phyloP scores from a whole-genome alignment of 2,329 filamentous ascomycete species.

The Fusarium nanum region DNA sequence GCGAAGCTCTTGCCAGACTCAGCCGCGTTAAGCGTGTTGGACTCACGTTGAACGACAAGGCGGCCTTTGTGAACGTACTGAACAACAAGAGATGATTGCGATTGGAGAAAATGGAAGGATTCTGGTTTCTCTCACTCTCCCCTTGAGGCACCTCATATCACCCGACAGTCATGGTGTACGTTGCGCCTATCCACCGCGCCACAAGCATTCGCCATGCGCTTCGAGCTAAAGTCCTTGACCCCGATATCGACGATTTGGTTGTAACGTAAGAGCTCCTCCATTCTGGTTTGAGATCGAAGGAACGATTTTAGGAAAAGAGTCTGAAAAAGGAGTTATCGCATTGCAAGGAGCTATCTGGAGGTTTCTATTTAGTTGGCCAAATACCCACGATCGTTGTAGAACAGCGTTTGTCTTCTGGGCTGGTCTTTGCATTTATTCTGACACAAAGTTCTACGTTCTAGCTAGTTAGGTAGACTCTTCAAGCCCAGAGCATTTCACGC shows the following conservation, averaged over 20 bases:
- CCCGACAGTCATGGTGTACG: conserved; percentile 79
- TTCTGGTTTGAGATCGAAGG: not conserved
- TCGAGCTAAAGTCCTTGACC: conserved; percentile 78
- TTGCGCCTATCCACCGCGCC: conserved; percentile 91
- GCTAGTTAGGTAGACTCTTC: conserved; percentile 22
- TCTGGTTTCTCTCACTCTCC: not conserved
- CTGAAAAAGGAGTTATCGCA: conserved; percentile 30
- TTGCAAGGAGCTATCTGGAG: conserved; percentile 43
- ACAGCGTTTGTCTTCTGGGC: not conserved
- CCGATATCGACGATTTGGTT: conserved; percentile 83
- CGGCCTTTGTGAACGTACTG: conserved; percentile 80
- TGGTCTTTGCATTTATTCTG: conserved; percentile 7
- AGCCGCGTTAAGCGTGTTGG: conserved; percentile 91
- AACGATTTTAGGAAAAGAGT: conserved; percentile 6
- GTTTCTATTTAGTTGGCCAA: conserved; percentile 18
- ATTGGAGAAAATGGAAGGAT: not conserved
- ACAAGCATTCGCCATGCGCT: conserved; percentile 93
- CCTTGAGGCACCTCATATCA: too few relatives aligned
- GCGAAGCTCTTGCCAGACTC: conserved; percentile 86
- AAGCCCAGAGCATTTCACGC: conserved; percentile 5
- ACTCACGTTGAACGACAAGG: conserved; percentile 84
- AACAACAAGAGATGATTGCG: conserved; percentile 51
- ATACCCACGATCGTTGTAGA: conserved; percentile 30
- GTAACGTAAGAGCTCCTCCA: conserved; percentile 74
- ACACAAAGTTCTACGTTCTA: conserved; percentile 2